Evolutionary conservation across 163 green algal species (phyloP).

Genomic region (Scenedesmus sp.): DNA sequence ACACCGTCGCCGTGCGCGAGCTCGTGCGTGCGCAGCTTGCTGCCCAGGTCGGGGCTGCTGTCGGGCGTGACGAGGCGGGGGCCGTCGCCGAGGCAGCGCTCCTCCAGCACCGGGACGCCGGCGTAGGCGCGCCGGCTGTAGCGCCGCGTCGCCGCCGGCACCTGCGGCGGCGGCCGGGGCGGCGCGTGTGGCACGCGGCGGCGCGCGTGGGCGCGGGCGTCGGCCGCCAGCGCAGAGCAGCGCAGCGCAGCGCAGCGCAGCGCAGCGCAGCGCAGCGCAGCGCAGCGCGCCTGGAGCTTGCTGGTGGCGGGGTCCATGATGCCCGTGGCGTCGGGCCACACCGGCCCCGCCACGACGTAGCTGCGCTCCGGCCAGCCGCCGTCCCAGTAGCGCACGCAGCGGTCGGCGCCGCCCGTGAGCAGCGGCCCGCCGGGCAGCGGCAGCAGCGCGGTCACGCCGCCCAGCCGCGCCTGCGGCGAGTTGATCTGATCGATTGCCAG

Average conservation of each 20-base stretch:
- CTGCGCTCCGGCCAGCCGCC: slow-evolving; percentile 39
- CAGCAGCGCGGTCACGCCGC: slow-evolving; percentile 67
- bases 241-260: background rate
- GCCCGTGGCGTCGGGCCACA: slow-evolving; percentile 37
- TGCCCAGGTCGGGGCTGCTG: slow-evolving; percentile 31
- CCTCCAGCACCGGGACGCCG: slow-evolving; percentile 34
- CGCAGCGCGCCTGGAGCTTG: slow-evolving; percentile 13
- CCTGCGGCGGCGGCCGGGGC: slow-evolving; percentile 6
- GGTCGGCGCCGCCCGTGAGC: slow-evolving; percentile 75
- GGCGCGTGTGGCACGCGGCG: too few species aligned
- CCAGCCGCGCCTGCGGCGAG: slow-evolving; percentile 33
- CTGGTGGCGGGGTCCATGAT: slow-evolving; percentile 33
- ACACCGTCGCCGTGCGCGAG: slow-evolving; percentile 38
- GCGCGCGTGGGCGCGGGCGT: too few species aligned
- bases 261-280: background rate
- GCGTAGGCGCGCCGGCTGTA: slow-evolving; percentile 1
- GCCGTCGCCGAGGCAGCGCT: slow-evolving; percentile 11
- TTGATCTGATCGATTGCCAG: slow-evolving; percentile 60
- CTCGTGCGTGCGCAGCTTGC: slow-evolving; percentile 35
- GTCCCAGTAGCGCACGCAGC: slow-evolving; percentile 63
- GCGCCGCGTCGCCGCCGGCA: slow-evolving; percentile 14
- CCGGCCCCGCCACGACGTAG: slow-evolving; percentile 41
- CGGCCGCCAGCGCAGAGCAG: background rate
- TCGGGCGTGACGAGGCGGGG: slow-evolving; percentile 31
- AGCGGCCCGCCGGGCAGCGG: slow-evolving; percentile 64